Conservation (phyloP, 306 rosid species). For the Corylus americana region DNA sequence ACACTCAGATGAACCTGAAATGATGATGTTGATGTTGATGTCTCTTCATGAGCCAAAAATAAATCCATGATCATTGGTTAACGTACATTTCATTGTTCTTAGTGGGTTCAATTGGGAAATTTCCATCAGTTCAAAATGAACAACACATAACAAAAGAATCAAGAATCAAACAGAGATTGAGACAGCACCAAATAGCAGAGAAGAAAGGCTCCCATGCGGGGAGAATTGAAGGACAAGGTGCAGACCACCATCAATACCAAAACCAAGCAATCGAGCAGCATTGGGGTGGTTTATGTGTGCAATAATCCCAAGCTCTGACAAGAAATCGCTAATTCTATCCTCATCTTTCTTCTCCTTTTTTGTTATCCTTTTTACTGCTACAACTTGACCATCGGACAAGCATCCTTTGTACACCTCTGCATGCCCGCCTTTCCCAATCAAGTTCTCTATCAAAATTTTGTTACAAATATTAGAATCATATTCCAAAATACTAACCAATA, state of each 20-base stretch:
- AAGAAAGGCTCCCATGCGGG: constrained; percentile 80
- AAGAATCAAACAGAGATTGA: constrained; percentile 16
- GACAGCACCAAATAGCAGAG: constrained; percentile 66
- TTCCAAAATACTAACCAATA: background rate
- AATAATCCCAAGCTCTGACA: constrained; percentile 87
- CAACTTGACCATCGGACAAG: constrained; percentile 60
- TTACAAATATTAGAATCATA: background rate
- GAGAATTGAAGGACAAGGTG: constrained; percentile 79
- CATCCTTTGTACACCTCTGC: constrained; percentile 88
- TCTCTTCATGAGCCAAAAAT: constrained; percentile 26
- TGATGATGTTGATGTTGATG: constrained; percentile 16
- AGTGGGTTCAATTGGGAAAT: too few species aligned
- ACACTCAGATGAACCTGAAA: constrained; percentile 56
- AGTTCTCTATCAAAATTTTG: constrained; percentile 51
- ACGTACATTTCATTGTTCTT: too few species aligned
- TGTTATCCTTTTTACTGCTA: constrained; percentile 83
- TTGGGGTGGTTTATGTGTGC: constrained; percentile 85
- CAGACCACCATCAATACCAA: constrained; percentile 72
- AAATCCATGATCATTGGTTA: background rate
- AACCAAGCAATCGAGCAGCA: constrained; percentile 78
- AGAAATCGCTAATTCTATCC: constrained; percentile 75
- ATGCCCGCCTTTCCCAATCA: constrained; percentile 91
- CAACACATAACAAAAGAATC: background rate
- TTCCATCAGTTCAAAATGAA: too few species aligned
- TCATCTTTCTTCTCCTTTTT: constrained; percentile 60